Evolutionary conservation across 441 rosid species (phyloP).

Genomic region (Arabidopsis hybrid): DNA sequence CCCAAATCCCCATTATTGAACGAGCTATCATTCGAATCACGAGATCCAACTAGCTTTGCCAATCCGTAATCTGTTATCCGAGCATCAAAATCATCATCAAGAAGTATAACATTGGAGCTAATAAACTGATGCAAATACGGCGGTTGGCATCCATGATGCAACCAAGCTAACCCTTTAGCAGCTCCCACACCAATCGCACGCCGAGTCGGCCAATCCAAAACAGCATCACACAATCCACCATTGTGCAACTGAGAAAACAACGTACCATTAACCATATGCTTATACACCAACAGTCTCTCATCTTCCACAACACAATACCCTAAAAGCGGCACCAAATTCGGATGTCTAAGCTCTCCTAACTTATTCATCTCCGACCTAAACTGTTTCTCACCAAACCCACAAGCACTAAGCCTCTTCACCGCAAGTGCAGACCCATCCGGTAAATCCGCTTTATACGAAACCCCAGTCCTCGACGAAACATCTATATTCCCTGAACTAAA

Average conservation of each 20-base stretch:
- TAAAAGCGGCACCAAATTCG: constrained; percentile 73
- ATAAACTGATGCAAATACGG: constrained; percentile 64
- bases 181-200: constrained; percentile 66
- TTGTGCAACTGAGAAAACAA: constrained; percentile 60
- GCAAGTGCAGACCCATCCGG: constrained; percentile 70
- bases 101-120: constrained; percentile 66
- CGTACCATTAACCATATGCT: constrained; percentile 71
- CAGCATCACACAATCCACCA: constrained; percentile 42
- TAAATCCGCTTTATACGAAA: constrained; percentile 62
- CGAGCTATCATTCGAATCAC: constrained; percentile 58
- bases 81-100: constrained; percentile 75
- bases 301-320: constrained; percentile 70
- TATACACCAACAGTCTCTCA: constrained; percentile 71
- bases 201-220: constrained; percentile 67
- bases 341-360: constrained; percentile 74
- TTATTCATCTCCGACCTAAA: constrained; percentile 70
- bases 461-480: constrained; percentile 64
- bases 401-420: constrained; percentile 62
- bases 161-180: constrained; percentile 76
- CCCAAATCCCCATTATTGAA: constrained; percentile 45
- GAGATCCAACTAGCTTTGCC: constrained; percentile 58
- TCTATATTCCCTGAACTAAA: constrained; percentile 55
- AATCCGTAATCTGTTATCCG: constrained; percentile 67
- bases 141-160: constrained; percentile 76
- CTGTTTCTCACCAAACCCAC: constrained; percentile 68